These are phyloP conservation scores for Tylopilus felleus DNA, from an alignment of 768 basidiomycete genomes.

Conservation along the genomic window DNA sequence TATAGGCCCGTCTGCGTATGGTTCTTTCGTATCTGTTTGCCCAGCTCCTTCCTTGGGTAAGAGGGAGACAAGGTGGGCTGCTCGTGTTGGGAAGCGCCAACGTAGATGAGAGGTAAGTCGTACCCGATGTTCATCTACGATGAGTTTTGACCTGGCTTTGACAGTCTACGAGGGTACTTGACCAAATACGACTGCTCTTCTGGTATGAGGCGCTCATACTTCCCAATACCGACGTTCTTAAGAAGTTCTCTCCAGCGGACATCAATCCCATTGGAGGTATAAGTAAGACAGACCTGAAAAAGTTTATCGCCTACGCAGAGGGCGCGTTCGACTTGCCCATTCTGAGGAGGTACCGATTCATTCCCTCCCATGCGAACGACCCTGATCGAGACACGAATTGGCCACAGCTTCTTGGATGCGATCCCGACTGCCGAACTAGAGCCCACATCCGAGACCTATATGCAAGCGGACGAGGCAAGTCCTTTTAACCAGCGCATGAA, in stretches of 20 bases:
- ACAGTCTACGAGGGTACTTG: slow-evolving; percentile 88
- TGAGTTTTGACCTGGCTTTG: not conserved
- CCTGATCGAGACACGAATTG: not conserved
- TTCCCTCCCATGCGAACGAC: not conserved
- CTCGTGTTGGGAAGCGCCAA: slow-evolving; percentile 98
- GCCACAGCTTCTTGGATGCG: slow-evolving; percentile 84
- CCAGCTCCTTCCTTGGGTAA: slow-evolving; percentile 88
- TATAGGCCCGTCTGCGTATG: slow-evolving; percentile 93
- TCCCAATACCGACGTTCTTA: not conserved
- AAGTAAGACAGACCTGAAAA: slow-evolving; percentile 96
- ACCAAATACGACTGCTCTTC: slow-evolving; percentile 98
- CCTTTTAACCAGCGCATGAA: too few relatives aligned
- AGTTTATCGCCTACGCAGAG: slow-evolving; percentile 85
- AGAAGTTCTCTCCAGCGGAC: slow-evolving; percentile 56
- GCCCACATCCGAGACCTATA: slow-evolving; percentile 90
- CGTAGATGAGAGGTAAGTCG: slow-evolving; percentile 86
- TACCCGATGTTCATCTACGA: not conserved
- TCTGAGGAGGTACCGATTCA: slow-evolving; percentile 59
- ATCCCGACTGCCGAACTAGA: slow-evolving; percentile 95
- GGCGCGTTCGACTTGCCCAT: slow-evolving; percentile 81
- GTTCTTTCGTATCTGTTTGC: slow-evolving; percentile 93
- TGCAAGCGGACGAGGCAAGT: slow-evolving; percentile 89
- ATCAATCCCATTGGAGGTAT: slow-evolving; percentile 98
- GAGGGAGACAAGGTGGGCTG: slow-evolving; percentile 79
- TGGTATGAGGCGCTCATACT: slow-evolving; percentile 38